Conservation (phyloP, 345 rosid species). For the Rhodamnia argentea region DNA sequence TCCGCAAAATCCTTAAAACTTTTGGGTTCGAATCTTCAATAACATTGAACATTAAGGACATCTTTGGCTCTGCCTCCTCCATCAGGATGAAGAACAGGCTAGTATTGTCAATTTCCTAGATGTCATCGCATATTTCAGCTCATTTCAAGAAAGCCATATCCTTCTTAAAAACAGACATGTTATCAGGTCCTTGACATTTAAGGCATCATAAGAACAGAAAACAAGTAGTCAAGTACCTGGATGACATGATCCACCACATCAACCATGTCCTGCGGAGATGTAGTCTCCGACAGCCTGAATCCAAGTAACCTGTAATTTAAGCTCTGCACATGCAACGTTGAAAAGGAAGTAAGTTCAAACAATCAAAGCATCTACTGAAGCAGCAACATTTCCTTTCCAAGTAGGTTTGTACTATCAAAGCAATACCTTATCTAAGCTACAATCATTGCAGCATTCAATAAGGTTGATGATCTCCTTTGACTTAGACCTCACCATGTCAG, state of each 20-base stretch:
- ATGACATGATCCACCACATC: constrained; percentile 43
- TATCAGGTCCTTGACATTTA: not conserved
- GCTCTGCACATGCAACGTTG: constrained; percentile 26
- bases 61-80: not conserved
- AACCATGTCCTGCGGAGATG: constrained; percentile 19
- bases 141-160: not conserved
- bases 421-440: constrained; percentile 62
- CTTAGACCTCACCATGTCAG: constrained; percentile 42
- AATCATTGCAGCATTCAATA: constrained; percentile 61
- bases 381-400: not conserved
- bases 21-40: not conserved
- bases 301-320: constrained; percentile 90
- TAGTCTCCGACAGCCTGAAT: constrained; percentile 51
- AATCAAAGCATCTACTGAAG: not conserved
- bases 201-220: not conserved
- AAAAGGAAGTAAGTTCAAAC: not conserved
- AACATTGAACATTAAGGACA: not conserved
- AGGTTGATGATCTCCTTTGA: constrained; percentile 53
- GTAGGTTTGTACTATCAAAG: not conserved
- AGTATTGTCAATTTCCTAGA: not conserved
- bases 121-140: not conserved
- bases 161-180: not conserved
- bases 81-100: not conserved
- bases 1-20: not conserved
- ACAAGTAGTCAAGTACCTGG: constrained; percentile 31